phyloP scores from a whole-genome alignment of 163 green algal species.

The Botryococcus braunii region DNA sequence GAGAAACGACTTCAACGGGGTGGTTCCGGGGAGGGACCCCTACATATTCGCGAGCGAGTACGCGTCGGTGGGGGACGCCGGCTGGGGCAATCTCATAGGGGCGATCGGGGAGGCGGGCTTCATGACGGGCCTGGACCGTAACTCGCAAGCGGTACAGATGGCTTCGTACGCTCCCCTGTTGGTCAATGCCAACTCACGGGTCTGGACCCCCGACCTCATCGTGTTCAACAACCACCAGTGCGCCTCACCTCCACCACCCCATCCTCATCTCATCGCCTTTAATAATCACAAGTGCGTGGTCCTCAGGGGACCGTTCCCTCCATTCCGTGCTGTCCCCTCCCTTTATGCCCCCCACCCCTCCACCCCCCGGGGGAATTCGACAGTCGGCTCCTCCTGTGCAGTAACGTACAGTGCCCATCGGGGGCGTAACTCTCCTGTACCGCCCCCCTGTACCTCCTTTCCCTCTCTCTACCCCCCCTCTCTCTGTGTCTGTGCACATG shows the following conservation, averaged over 20 bases:
- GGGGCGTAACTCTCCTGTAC: too few species aligned
- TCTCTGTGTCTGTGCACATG: too few species aligned
- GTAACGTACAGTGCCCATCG: too few species aligned
- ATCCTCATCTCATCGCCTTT: too few species aligned
- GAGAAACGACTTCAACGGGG: slow-evolving; percentile 15
- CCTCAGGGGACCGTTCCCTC: not conserved
- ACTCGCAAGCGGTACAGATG: slow-evolving; percentile 42
- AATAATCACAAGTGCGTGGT: too few species aligned
- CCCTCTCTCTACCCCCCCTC: too few species aligned
- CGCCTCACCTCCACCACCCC: not conserved
- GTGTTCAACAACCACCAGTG: slow-evolving; percentile 34
- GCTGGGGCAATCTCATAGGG: slow-evolving; percentile 38
- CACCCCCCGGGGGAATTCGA: too few species aligned
- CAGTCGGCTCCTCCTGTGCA: too few species aligned
- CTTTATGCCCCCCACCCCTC: not conserved
- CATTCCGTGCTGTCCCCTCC: not conserved
- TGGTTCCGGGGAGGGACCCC: slow-evolving; percentile 3
- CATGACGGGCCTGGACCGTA: slow-evolving; percentile 61
- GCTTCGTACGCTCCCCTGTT: slow-evolving; percentile 57
- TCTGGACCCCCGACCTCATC: slow-evolving; percentile 41
- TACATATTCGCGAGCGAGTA: slow-evolving; percentile 46
- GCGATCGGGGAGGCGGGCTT: slow-evolving; percentile 53
- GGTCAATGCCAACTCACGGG: slow-evolving; percentile 39
- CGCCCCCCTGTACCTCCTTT: too few species aligned
- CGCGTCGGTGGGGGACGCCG: slow-evolving; percentile 20